These are phyloP conservation scores for Ploettnerulaceae sp. DNA, from an alignment of 2,329 filamentous ascomycete species.

Conservation along the genomic window DNA sequence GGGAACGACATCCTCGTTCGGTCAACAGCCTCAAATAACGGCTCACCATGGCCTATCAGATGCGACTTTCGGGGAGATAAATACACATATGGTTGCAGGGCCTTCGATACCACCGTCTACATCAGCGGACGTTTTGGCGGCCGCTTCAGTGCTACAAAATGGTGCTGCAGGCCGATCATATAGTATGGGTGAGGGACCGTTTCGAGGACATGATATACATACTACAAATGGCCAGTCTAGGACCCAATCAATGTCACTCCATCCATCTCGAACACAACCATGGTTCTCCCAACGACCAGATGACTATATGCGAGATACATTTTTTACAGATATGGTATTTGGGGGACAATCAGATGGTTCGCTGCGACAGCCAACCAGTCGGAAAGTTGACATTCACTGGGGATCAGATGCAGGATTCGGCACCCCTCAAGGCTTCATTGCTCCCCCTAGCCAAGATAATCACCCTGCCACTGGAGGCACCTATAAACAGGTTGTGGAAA, in stretches of 20 bases:
- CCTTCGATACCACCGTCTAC: constrained; percentile 24
- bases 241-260: constrained; percentile 28
- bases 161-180: constrained; percentile 31
- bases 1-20: constrained; percentile 60
- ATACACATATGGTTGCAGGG: constrained; percentile 18
- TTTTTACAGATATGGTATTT: constrained; percentile 30
- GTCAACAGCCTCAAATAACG: constrained; percentile 38
- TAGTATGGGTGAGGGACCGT: constrained; percentile 28
- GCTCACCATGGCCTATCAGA: constrained; percentile 20
- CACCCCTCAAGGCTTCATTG: constrained; percentile 52
- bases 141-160: constrained; percentile 50
- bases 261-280: constrained; percentile 10
- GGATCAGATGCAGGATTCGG: constrained; percentile 65
- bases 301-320: constrained; percentile 23
- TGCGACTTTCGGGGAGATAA: constrained; percentile 22
- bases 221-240: constrained; percentile 21
- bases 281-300: constrained; percentile 18
- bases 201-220: constrained; percentile 18
- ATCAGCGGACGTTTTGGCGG: constrained; percentile 54
- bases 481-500: constrained; percentile 50
- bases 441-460: constrained; percentile 52
- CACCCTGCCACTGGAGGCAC: constrained; percentile 51
- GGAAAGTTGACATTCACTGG: constrained; percentile 50
- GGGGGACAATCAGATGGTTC: constrained; percentile 15
- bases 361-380: constrained; percentile 18